A percentile compares a stretch with the other conserved stretches of the same genome.
phyloP scores from a whole-genome alignment of 768 basidiomycete species.

The Suillus americanus region DNA sequence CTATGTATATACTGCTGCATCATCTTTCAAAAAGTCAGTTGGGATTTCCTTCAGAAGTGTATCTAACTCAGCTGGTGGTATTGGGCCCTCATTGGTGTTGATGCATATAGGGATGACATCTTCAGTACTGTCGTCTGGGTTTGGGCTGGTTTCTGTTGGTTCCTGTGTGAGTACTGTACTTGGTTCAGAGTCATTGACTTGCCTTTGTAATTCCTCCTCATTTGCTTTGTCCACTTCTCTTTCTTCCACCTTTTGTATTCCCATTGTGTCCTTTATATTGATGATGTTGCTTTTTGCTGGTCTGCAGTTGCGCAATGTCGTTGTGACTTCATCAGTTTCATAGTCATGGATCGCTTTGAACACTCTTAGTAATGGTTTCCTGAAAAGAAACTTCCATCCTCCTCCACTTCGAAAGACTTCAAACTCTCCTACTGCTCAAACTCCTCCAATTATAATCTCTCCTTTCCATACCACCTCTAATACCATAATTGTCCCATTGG shows the following conservation, averaged over 20 bases:
- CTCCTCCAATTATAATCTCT: not conserved
- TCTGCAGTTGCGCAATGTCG: not conserved
- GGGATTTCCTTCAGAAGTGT: not conserved
- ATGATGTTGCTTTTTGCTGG: too few relatives aligned
- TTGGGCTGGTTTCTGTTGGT: too few relatives aligned
- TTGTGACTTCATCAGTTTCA: slow-evolving; percentile 3
- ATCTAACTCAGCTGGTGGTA: not conserved
- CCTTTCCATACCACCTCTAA: slow-evolving; percentile 14
- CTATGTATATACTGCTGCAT: slow-evolving; percentile 16
- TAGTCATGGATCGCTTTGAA: slow-evolving; percentile 29
- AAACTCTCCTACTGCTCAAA: not conserved
- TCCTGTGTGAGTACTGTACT: too few relatives aligned
- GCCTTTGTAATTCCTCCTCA: too few relatives aligned
- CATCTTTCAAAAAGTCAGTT: not conserved
- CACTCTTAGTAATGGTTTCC: slow-evolving; percentile 25
- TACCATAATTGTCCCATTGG: slow-evolving; percentile 21
- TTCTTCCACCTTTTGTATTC: too few relatives aligned
- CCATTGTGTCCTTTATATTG: too few relatives aligned
- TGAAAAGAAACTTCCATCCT: slow-evolving; percentile 29
- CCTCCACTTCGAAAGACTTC: slow-evolving; percentile 23
- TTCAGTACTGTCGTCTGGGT: fast-evolving
- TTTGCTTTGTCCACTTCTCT: too few relatives aligned
- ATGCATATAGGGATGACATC: too few relatives aligned
- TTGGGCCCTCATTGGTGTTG: not conserved
- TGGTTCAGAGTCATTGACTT: too few relatives aligned